Base-by-base conservation (phyloP, 768 basidiomycete genomes). In the Boletus subcaerulescens region DNA sequence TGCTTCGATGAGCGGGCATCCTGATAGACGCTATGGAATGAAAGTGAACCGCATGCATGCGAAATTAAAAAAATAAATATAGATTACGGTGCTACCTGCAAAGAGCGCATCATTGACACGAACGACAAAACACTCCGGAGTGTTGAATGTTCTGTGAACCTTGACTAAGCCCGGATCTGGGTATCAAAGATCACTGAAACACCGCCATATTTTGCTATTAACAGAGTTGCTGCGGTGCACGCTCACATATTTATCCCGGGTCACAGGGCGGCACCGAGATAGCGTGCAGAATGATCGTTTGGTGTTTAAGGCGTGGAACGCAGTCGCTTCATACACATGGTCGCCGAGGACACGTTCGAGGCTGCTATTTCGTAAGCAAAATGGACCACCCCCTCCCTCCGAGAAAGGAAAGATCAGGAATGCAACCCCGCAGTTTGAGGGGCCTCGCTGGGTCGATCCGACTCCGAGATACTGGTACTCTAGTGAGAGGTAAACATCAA, bases 341-440 rank as follows among this genome's bases (percentile, higher is more conserved):
- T 33, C 46, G 20, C 15, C 35, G 35, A 15, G 44, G 42, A 17
- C 55, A 53, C 50, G 44, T 52, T 60, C 52, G 50, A 55, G 64
- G 43, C 35, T 18, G 59, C 45, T 24, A 55, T 59, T 50, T 53
- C 53, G 59, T 63, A 65, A 64, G 47, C 18, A 49, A 44, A 59
- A 60, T 62, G 60, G 45, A 59, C 50, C 47, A 46, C n/a, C 15
- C n/a, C n/a, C n/a, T n/a, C n/a, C 24, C 14, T 45, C 41, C 49
- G 35, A 20, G 48, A 54, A 62, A 46, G 60, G 52, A 31, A 63
- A 36, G 5, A 14, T 47, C 54, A 53, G 51, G 33, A 57, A 55
- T 59, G 49, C 36, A 64, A 60, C 53, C 59, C 64, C 68, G 66
- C 68, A 70, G 67, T 70, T 68, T 65, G 68, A 60, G 67, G 58